Percentiles rank a stretch among this genome's conserved stretches.
Conservation (phyloP, 208 protist genomes). For the Pavlovales sp. region DNA sequence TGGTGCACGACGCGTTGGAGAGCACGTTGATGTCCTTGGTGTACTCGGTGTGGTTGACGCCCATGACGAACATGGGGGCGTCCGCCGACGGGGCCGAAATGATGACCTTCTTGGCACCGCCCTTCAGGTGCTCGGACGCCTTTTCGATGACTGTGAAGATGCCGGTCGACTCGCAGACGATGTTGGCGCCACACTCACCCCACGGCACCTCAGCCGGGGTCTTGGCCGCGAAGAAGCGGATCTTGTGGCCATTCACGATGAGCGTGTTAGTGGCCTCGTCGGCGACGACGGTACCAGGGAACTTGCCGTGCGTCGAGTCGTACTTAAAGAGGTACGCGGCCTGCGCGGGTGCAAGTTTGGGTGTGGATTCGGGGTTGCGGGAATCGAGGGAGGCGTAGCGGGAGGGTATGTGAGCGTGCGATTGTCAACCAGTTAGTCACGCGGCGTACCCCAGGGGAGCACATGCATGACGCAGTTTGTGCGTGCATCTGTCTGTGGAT, state of each 20-base stretch:
- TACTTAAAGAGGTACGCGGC: conserved; percentile 65
- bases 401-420: too few species aligned
- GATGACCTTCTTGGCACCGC: conserved; percentile 95
- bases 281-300: conserved; percentile 46
- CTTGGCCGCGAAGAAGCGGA: conserved; percentile 18
- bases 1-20: conserved; percentile 99
- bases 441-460: too few species aligned
- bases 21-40: conserved; percentile 74
- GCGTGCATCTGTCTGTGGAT: too few species aligned
- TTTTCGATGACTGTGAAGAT: conserved; percentile 87
- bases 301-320: conserved; percentile 68
- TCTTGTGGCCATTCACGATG: conserved; percentile 34
- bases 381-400: too few species aligned
- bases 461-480: too few species aligned
- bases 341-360: conserved; percentile 33
- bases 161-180: conserved; percentile 97
- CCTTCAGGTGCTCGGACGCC: conserved; percentile 84
- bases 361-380: too few species aligned
- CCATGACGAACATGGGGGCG: conserved; percentile 95
- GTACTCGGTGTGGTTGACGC: conserved; percentile 58
- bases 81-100: conserved; percentile 96
- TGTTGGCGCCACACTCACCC: conserved; percentile 17
- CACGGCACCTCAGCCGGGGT: conserved; percentile 26
- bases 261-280: conserved; percentile 39
- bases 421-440: too few species aligned